Evolutionary conservation across 1,139 yeast genomes (phyloP).

Genomic region (Pichia sp.): DNA sequence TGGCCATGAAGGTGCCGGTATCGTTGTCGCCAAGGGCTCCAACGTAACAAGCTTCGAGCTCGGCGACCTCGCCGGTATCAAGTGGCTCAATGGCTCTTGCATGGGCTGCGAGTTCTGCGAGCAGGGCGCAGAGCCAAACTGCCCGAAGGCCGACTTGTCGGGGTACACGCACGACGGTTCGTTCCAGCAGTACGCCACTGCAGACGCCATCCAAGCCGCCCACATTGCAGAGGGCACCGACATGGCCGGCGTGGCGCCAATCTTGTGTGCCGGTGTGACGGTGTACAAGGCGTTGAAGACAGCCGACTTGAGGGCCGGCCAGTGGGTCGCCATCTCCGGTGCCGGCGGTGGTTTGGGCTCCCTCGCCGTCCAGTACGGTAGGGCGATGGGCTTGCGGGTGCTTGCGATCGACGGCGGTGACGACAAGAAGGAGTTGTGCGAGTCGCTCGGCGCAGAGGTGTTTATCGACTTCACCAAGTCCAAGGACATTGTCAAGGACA

Average conservation of each 20-base stretch:
- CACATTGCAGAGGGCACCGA: conserved; percentile 61
- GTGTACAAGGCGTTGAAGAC: conserved; percentile 76
- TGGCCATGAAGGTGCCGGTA: conserved; percentile 84
- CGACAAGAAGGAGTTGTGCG: conserved; percentile 55
- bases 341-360: conserved; percentile 82
- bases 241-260: conserved; percentile 65
- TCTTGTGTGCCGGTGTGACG: conserved; percentile 77
- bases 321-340: conserved; percentile 75
- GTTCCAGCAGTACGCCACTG: conserved; percentile 76
- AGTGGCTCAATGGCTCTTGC: conserved; percentile 75
- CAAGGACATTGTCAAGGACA: conserved; percentile 54
- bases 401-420: conserved; percentile 73
- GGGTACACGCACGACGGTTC: conserved; percentile 81
- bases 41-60: conserved; percentile 60
- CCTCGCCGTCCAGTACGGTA: conserved; percentile 69
- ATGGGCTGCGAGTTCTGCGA: conserved; percentile 65
- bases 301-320: conserved; percentile 55
- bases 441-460: conserved; percentile 62
- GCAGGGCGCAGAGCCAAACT: conserved; percentile 59
- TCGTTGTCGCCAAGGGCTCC: conserved; percentile 65
- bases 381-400: conserved; percentile 70
- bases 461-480: conserved; percentile 60
- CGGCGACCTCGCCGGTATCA: conserved; percentile 71
- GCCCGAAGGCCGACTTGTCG: conserved; percentile 62
- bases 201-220: conserved; percentile 75